Percentiles rank a stretch among this genome's conserved stretches.
Conservation (phyloP, 768 basidiomycete genomes). For the Tricholoma saponaceum region DNA sequence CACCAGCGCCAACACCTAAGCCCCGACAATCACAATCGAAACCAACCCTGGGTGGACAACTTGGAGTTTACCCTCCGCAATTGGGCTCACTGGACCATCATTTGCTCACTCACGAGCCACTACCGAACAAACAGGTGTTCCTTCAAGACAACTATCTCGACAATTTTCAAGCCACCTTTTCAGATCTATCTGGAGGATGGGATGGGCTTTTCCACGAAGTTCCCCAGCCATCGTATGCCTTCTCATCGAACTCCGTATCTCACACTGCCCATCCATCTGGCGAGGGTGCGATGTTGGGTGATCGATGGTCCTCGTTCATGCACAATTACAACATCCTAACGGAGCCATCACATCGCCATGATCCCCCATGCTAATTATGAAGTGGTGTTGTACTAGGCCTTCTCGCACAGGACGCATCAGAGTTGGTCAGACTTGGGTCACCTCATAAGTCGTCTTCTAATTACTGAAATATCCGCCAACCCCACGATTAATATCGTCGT, state of each 20-base stretch:
- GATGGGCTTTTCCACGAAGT: conserved; percentile 34
- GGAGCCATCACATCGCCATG: conserved; percentile 1
- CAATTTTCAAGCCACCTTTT: conserved; percentile 18
- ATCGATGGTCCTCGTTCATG: conserved; percentile 37
- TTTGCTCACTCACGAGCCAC: background rate
- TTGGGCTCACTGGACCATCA: background rate
- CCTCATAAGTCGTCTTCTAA: no score
- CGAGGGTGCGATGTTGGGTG: conserved; percentile 26
- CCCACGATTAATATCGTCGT: no score
- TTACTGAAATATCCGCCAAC: no score
- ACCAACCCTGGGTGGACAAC: background rate
- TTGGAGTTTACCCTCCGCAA: background rate
- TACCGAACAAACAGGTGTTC: background rate
- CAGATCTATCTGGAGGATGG: conserved; percentile 31
- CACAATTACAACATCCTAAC: conserved; percentile 26
- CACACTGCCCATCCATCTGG: conserved; percentile 5
- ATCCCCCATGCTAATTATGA: background rate
- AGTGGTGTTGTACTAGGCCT: background rate
- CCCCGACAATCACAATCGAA: background rate
- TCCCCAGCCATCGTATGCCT: conserved; percentile 19
- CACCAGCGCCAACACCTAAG: background rate
- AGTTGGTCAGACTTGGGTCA: no score
- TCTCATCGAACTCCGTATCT: background rate
- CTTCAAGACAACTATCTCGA: conserved; percentile 3
- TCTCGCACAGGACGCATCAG: no score